Percentiles rank a stretch among this genome's conserved stretches.
These are phyloP conservation scores for Claviceps pazoutovae DNA, from an alignment of 2,329 filamentous ascomycete genomes.

Conservation along the genomic window DNA sequence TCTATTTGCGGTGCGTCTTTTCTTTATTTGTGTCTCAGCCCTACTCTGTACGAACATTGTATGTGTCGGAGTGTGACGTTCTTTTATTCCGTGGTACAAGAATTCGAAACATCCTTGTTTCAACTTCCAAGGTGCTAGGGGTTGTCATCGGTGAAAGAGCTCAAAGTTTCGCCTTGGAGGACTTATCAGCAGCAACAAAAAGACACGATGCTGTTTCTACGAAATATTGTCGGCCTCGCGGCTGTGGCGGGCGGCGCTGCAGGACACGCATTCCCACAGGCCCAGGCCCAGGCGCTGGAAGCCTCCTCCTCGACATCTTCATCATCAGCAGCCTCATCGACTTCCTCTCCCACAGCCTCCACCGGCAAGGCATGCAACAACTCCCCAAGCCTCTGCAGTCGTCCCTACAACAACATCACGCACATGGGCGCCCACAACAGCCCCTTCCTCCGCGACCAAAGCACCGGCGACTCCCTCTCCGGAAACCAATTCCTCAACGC, in stretches of 20 bases:
- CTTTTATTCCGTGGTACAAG: no score
- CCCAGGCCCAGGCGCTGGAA: background rate
- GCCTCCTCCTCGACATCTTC: constrained; percentile 1
- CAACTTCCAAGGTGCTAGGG: no score
- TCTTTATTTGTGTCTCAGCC: no score
- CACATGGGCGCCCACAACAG: constrained; percentile 66
- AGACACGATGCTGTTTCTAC: constrained; percentile 13
- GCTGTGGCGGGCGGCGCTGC: constrained; percentile 11
- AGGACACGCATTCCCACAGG: constrained; percentile 14
- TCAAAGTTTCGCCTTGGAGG: background rate
- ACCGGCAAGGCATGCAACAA: constrained; percentile 55
- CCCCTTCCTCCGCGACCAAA: constrained; percentile 53
- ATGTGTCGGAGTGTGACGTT: no score
- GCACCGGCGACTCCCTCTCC: constrained; percentile 45
- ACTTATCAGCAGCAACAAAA: background rate
- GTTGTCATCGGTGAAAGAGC: no score
- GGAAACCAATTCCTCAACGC: constrained; percentile 66
- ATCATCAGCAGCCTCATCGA: constrained; percentile 7
- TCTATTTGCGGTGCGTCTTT: no score
- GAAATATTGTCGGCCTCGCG: constrained; percentile 8
- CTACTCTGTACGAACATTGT: no score
- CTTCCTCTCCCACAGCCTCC: constrained; percentile 5
- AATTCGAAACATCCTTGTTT: no score
- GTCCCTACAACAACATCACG: constrained; percentile 61
- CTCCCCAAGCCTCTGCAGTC: constrained; percentile 57